Conservation (phyloP, 176 grass and related monocot species). For the Avena insularis region DNA sequence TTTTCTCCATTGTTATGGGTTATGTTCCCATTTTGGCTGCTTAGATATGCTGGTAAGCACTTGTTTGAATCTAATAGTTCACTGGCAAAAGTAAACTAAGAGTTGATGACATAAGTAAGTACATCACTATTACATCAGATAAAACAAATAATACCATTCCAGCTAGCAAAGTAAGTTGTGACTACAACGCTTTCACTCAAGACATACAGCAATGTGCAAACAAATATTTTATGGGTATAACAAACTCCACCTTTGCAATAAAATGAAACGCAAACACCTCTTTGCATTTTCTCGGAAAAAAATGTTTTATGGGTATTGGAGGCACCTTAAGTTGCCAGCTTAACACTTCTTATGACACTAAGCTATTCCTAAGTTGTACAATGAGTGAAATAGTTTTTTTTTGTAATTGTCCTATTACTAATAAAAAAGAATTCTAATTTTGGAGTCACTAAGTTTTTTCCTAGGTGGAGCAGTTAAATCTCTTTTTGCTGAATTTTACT, state of each 20-base stretch:
- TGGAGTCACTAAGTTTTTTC: not conserved
- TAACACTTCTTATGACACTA: no score
- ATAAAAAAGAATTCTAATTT: not conserved
- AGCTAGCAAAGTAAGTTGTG: not conserved
- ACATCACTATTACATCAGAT: not conserved
- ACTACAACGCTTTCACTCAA: not conserved
- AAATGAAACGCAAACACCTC: no score
- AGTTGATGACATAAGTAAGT: constrained; percentile 1
- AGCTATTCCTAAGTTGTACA: no score
- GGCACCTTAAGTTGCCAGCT: not conserved
- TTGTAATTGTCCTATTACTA: not conserved
- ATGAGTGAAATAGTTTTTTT: no score
- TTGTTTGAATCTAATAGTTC: not conserved
- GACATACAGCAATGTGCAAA: constrained; percentile 10
- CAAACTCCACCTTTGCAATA: no score
- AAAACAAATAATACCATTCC: not conserved
- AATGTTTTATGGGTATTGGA: not conserved
- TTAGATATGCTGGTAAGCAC: not conserved
- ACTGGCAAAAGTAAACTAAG: not conserved
- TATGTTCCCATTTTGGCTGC: no score
- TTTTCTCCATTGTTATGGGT: not conserved
- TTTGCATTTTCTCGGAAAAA: not conserved
- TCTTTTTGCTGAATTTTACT: not conserved
- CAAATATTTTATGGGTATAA: no score
- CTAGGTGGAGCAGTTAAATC: not conserved